Evolutionary conservation across 2,329 filamentous ascomycete species (phyloP), one percentile per base, ranked within the genome.

Genomic region (Botrytis pseudocinerea): DNA sequence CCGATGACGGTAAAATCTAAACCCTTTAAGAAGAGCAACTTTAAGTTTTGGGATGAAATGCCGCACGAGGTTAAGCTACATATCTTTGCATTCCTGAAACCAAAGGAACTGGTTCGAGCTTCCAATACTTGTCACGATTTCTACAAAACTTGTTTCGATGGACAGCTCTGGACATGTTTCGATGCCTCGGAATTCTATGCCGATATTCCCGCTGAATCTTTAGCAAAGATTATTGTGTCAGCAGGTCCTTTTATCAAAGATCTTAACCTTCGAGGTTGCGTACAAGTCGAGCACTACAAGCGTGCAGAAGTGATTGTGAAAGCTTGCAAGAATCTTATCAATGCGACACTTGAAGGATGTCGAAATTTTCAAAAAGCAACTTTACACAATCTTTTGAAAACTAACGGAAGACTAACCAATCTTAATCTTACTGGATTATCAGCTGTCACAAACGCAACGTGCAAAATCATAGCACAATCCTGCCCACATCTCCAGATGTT

Each of bases 191-290:
- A 93, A 68, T 98, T 95, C 82, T 98, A 98, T 80, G 89, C 88
- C 76, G 89, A 94, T 70, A 98, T 98, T 76, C 92, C 95, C 0
- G 93, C 92, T 35, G 90, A 93, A 76, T 93, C 93, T 0, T 84
- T 99, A 65, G 89, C 94, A 72, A 94, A 92, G 79, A 94, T 98
- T 75, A 94, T 98, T 79, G 89, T 90, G 1, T 87, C 90, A 5
- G 94, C 94, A 1, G 96, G 95, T 0, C 93, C 95, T 0, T 99
- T 98, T 78, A 90, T 98, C 71, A 93, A 93, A 77, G 90, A 97
- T 78, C 86, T 99, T 71, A 98, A 98, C 79, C 87, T 99, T 4
- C 86, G 95, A 77, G 96, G 96, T 40, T 99, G 95, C 80, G 88
- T 97, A 48, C 96, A 98, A 81, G 87, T 98, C 69, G 88, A 93